Conservation (phyloP, 352 stramenopile species). For the Pythium chondricola region DNA sequence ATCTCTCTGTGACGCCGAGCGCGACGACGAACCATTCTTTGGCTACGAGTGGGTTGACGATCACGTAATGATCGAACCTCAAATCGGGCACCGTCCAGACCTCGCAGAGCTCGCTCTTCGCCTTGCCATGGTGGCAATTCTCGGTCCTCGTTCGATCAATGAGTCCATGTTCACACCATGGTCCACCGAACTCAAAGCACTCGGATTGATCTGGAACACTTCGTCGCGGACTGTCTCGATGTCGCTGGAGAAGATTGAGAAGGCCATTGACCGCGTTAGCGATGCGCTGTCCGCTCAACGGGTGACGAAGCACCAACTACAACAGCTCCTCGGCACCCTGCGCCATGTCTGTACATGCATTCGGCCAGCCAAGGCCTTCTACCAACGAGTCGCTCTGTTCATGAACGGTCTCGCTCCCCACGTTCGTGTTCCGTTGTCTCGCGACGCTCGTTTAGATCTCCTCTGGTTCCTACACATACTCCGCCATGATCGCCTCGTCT, state of each 20-base stretch:
- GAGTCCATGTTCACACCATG: slow-evolving; percentile 11
- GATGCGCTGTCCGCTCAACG: not conserved
- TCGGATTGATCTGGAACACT: slow-evolving; percentile 12
- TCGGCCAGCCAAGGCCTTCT: no score
- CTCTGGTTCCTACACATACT: no score
- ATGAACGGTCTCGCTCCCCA: no score
- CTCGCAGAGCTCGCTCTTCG: slow-evolving; percentile 6
- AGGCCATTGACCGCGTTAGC: not conserved
- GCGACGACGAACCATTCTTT: slow-evolving; percentile 14
- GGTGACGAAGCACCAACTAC: not conserved
- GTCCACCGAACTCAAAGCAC: not conserved
- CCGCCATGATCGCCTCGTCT: no score
- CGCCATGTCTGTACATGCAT: not conserved
- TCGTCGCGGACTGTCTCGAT: slow-evolving; percentile 5
- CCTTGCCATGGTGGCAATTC: slow-evolving; percentile 9
- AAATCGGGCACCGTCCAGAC: not conserved
- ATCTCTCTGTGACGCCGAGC: not conserved
- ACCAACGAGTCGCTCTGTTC: no score
- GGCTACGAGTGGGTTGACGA: slow-evolving; percentile 21
- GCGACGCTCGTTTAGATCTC: no score
- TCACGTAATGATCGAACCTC: slow-evolving; percentile 17
- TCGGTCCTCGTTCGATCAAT: slow-evolving; percentile 12
- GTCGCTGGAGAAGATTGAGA: slow-evolving; percentile 10
- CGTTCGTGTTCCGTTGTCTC: no score
- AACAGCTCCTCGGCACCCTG: not conserved